Evolutionary conservation across 176 grass and related monocot genomes (phyloP).

Genomic region (Puya raimondii): DNA sequence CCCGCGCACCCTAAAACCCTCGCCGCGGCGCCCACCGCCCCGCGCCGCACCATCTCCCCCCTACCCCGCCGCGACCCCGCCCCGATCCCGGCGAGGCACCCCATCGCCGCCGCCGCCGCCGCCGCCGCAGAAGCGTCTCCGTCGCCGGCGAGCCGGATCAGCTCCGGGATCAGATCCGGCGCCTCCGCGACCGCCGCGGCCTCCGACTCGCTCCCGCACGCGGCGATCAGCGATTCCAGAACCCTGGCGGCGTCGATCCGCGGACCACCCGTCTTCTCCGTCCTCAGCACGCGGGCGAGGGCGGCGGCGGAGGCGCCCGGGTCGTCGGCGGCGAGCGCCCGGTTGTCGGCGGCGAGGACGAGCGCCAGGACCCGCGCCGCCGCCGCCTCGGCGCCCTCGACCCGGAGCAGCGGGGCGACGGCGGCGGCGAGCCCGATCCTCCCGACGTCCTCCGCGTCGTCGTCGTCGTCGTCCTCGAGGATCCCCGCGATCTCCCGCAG

Average conservation of each 20-base stretch:
- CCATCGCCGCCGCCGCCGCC: conserved; percentile 37
- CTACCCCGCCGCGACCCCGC: conserved; percentile 22
- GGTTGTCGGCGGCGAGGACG: conserved; percentile 50
- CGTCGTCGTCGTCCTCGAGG: conserved; percentile 52
- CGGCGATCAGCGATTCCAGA: conserved; percentile 32
- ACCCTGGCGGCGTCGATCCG: conserved; percentile 50
- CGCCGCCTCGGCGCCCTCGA: conserved; percentile 20
- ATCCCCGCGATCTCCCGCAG: conserved; percentile 51
- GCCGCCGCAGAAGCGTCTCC: conserved; percentile 31
- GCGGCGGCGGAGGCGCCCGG: conserved; percentile 23
- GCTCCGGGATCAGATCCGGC: conserved; percentile 37
- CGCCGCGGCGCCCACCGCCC: conserved; percentile 35
- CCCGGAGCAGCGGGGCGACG: conserved; percentile 37
- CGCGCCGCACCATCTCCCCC: conserved; percentile 37
- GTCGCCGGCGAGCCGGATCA: conserved; percentile 53
- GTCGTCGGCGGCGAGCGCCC: conserved; percentile 29
- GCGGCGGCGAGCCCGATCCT: conserved; percentile 55
- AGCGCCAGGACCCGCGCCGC: conserved; percentile 40
- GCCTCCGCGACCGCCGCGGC: conserved; percentile 26
- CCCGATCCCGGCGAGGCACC: conserved; percentile 33
- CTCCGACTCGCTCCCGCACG: conserved; percentile 5
- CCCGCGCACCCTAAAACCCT: conserved; percentile 26
- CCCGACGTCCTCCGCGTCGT: conserved; percentile 71
- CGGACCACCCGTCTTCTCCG: conserved; percentile 37
- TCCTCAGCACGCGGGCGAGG: conserved; percentile 38